phyloP scores from a whole-genome alignment of 176 grass and related monocot species.

The Zizania latifolia region DNA sequence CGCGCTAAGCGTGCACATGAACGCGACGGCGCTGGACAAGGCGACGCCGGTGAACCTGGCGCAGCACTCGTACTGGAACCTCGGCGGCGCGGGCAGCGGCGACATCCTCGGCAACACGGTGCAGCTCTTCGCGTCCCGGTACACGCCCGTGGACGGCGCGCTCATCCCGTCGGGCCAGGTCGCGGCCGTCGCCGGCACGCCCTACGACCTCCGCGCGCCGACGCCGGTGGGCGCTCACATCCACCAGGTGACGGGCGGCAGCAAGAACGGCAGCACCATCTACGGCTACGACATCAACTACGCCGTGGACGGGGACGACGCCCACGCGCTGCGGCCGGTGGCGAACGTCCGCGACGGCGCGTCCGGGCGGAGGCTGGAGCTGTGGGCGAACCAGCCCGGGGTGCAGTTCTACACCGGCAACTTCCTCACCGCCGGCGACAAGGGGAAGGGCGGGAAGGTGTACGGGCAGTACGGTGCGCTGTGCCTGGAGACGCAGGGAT shows the following conservation, averaged over 20 bases:
- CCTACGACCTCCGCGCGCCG: slow-evolving; percentile 57
- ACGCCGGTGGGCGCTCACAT: slow-evolving; percentile 48
- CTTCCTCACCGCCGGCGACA: slow-evolving; percentile 20
- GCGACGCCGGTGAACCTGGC: slow-evolving; percentile 83
- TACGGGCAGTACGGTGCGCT: slow-evolving; percentile 53
- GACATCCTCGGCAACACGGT: slow-evolving; percentile 57
- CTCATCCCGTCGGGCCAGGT: slow-evolving; percentile 69
- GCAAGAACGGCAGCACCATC: neutral
- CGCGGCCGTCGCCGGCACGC: slow-evolving; percentile 53
- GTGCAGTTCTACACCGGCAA: slow-evolving; percentile 95
- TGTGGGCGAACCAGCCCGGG: slow-evolving; percentile 87
- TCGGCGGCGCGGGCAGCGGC: slow-evolving; percentile 55
- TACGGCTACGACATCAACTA: slow-evolving; percentile 79
- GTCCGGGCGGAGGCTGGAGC: slow-evolving; percentile 52
- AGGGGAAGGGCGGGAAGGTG: slow-evolving; percentile 50
- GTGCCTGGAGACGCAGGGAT: slow-evolving; percentile 88
- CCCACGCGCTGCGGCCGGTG: slow-evolving; percentile 40
- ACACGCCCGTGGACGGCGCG: slow-evolving; percentile 48
- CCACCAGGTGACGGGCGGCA: slow-evolving; percentile 9
- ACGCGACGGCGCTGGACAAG: slow-evolving; percentile 54
- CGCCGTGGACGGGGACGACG: slow-evolving; percentile 28
- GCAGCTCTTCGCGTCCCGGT: slow-evolving; percentile 63
- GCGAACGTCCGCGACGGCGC: slow-evolving; percentile 42
- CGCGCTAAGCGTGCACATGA: slow-evolving; percentile 64
- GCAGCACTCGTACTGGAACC: slow-evolving; percentile 91